Evolutionary conservation across 495 filamentous ascomycete genomes (phyloP).

Genomic region (Hypomontagnella monticulosa): DNA sequence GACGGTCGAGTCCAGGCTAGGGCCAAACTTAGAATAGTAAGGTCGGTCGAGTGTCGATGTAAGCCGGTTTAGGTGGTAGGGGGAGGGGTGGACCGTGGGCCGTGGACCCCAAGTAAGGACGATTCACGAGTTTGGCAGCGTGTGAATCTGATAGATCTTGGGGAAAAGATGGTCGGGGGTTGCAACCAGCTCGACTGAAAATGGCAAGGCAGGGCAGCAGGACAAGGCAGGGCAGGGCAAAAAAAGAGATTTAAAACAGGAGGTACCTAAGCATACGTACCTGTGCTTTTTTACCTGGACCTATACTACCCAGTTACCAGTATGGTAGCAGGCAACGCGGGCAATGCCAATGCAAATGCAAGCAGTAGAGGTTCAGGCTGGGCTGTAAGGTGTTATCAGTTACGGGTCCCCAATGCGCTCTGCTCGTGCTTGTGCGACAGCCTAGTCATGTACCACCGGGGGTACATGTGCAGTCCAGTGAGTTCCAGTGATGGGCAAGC

Average conservation of each 20-base stretch:
- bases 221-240: constrained; percentile 1
- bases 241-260: constrained; percentile 7
- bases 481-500: constrained; percentile 27
- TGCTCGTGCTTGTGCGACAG: constrained; percentile 39
- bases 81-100: no score
- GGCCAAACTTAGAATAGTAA: constrained; percentile 29
- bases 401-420: constrained; percentile 37
- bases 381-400: constrained; percentile 42
- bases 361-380: constrained; percentile 22
- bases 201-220: constrained; percentile 27
- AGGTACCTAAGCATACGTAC: not conserved
- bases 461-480: constrained; percentile 35
- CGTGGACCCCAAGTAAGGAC: constrained; percentile 30
- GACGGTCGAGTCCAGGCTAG: constrained; percentile 25
- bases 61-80: constrained; percentile 13
- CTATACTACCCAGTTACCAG: not conserved
- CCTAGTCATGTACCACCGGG: constrained; percentile 16
- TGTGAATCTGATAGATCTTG: constrained; percentile 44
- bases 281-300: not conserved
- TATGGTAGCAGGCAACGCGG: constrained; percentile 21
- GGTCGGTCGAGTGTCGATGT: not conserved
- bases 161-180: constrained; percentile 37
- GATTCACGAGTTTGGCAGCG: constrained; percentile 30
- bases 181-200: constrained; percentile 32
- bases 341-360: constrained; percentile 35